A percentile compares a stretch with the other conserved stretches of the same genome.
Conservation (phyloP, 495 filamentous ascomycete genomes). For the Staphylotrichum longicolle region DNA sequence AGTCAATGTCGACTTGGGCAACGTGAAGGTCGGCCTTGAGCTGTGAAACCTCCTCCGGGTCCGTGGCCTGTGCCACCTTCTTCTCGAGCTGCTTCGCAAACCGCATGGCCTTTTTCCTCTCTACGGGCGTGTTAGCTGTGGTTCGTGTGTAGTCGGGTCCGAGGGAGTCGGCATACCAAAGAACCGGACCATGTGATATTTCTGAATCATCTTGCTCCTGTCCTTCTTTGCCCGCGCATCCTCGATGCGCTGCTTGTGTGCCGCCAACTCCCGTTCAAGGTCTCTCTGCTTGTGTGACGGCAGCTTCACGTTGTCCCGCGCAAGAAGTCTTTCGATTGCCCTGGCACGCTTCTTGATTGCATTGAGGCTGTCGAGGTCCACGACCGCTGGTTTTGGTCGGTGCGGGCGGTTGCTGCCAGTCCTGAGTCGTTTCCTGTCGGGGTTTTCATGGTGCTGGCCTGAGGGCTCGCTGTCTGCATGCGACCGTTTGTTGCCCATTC, state of each 20-base stretch:
- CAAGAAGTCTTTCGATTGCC: conserved; percentile 61
- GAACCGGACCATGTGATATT: conserved; percentile 94
- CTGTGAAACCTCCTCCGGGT: conserved; percentile 49
- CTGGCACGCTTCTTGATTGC: conserved; percentile 60
- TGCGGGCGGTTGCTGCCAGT: conserved; percentile 24
- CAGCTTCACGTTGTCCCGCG: conserved; percentile 55
- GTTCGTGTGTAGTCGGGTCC: background rate
- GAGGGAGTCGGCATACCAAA: conserved; percentile 56
- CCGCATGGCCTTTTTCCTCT: conserved; percentile 79
- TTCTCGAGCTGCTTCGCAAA: conserved; percentile 62
- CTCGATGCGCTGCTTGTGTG: conserved; percentile 69
- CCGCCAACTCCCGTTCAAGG: conserved; percentile 75
- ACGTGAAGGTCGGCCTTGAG: conserved; percentile 60
- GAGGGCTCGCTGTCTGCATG: conserved; percentile 29
- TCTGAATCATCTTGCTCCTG: conserved; percentile 71
- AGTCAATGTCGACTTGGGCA: conserved; percentile 79
- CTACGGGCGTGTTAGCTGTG: conserved; percentile 41
- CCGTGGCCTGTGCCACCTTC: conserved; percentile 46
- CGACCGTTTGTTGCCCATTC: conserved; percentile 26
- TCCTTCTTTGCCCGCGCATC: conserved; percentile 54
- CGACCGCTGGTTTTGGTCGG: conserved; percentile 33
- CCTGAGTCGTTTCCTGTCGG: conserved; percentile 20
- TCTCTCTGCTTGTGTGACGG: conserved; percentile 71
- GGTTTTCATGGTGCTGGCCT: conserved; percentile 14
- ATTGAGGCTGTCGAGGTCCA: conserved; percentile 38